Evolutionary conservation across 2,329 filamentous ascomycete genomes (phyloP).

Genomic region (Aspergillus uvarum): DNA sequence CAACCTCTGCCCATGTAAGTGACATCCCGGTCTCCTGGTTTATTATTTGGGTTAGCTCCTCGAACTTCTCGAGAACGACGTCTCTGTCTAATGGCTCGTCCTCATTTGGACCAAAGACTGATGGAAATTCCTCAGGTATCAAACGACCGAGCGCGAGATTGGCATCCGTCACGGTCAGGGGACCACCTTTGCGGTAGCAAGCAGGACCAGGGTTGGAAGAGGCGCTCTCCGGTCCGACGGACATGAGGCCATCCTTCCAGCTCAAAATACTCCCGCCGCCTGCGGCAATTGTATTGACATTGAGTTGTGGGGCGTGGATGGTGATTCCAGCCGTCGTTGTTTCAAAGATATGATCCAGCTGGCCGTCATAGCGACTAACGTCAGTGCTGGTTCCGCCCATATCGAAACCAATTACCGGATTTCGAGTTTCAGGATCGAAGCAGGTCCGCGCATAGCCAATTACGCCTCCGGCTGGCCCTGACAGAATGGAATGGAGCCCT

Average conservation of each 20-base stretch:
- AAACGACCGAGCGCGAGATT: no score
- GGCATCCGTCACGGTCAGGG: conserved; percentile 78
- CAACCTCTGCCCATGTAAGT: no score
- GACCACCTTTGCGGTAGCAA: conserved; percentile 86
- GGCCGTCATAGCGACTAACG: conserved; percentile 76
- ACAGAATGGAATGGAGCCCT: no score
- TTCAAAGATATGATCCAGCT: conserved; percentile 90
- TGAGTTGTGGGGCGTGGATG: no score
- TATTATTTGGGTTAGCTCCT: no score
- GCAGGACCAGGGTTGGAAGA: conserved; percentile 86
- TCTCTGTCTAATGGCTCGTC: no score
- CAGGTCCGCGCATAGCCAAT: conserved; percentile 4
- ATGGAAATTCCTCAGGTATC: no score
- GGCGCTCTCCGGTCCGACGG: conserved; percentile 85
- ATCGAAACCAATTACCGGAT: conserved; percentile 87
- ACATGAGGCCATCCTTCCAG: conserved; percentile 79
- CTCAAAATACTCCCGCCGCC: conserved; percentile 62
- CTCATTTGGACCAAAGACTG: no score
- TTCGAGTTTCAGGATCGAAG: conserved; percentile 32
- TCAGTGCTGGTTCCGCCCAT: conserved; percentile 91
- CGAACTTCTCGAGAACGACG: no score
- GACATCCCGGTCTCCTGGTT: no score
- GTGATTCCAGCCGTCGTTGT: conserved; percentile 76
- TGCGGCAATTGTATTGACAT: no score
- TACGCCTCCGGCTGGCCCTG: no score